Evolutionary conservation across 208 protist species (phyloP).

Genomic region (Leishmania martiniquensis): DNA sequence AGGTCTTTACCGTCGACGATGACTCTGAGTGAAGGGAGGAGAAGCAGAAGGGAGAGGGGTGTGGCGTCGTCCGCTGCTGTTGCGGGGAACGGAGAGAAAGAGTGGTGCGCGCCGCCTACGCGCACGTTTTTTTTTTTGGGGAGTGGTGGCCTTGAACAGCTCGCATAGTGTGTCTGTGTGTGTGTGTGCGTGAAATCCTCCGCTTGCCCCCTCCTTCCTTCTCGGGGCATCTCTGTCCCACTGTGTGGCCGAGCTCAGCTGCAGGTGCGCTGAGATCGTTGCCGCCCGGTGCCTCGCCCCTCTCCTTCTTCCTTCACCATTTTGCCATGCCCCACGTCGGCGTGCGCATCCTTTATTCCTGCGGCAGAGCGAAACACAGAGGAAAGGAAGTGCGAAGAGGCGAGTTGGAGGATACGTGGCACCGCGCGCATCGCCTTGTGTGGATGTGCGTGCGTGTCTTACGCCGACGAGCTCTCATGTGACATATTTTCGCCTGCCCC

Average conservation of each 20-base stretch:
- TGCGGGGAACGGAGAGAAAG: neutral
- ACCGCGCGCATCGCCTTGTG: neutral
- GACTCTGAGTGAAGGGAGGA: neutral
- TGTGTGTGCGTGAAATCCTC: too few species aligned
- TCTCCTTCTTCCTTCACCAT: neutral
- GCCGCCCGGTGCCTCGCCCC: neutral
- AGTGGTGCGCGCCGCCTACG: neutral
- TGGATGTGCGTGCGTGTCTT: neutral
- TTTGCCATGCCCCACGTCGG: neutral
- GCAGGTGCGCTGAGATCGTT: neutral
- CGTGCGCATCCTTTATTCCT: neutral
- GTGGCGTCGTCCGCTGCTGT: neutral
- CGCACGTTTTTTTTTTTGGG: neutral
- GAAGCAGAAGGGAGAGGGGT: neutral
- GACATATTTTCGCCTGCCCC: neutral
- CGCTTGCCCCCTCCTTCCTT: neutral
- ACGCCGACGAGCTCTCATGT: neutral
- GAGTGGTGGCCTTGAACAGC: neutral
- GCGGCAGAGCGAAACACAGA: neutral
- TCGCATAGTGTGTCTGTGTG: neutral
- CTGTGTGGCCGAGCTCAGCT: neutral
- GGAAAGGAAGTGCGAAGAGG: neutral
- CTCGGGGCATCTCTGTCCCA: neutral
- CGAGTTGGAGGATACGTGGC: too few species aligned
- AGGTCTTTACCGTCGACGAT: conserved; percentile 12